These are phyloP conservation scores for Biscogniauxia marginata DNA, from an alignment of 2,329 filamentous ascomycete genomes.

Conservation along the genomic window DNA sequence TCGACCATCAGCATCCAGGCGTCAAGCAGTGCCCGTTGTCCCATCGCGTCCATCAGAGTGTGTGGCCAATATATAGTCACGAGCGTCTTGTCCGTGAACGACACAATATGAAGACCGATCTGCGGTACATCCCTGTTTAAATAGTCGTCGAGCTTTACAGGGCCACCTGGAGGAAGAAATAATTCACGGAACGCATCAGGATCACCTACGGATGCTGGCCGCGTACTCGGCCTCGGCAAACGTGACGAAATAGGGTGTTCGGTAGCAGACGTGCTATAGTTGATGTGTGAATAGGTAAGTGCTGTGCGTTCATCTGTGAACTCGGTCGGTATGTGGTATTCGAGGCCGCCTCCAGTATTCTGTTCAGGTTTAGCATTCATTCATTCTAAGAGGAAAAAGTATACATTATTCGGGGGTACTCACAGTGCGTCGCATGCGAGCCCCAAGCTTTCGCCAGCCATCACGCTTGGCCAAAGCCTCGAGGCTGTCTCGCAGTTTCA, in stretches of 20 bases:
- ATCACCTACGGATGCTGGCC: constrained; percentile 26
- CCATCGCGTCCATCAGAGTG: constrained; percentile 41
- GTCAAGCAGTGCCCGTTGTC: constrained; percentile 35
- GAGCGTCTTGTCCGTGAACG: constrained; percentile 42
- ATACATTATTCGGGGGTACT: neutral
- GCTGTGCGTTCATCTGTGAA: constrained; percentile 36
- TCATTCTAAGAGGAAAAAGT: neutral
- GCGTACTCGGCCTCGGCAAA: constrained; percentile 25
- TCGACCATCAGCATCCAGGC: constrained; percentile 41
- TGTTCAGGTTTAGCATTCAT: constrained; percentile 1
- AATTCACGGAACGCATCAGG: constrained; percentile 27
- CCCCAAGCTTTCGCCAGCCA: constrained; percentile 27
- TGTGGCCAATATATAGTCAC: constrained; percentile 41
- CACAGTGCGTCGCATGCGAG: constrained; percentile 3
- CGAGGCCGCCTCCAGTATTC: constrained; percentile 32
- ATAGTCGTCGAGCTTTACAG: constrained; percentile 35
- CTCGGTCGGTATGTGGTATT: constrained; percentile 40
- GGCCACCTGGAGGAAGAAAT: constrained; percentile 17
- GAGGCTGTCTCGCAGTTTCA: constrained; percentile 18
- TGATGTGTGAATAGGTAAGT: constrained; percentile 34
- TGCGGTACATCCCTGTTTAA: constrained; percentile 38
- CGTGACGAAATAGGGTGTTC: constrained; percentile 36
- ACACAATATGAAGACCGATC: constrained; percentile 41
- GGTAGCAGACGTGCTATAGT: constrained; percentile 29
- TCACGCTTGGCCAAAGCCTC: constrained; percentile 14